phyloP scores from a whole-genome alignment of 2,329 filamentous ascomycete species.

The Coccinonectria pachysandricola region DNA sequence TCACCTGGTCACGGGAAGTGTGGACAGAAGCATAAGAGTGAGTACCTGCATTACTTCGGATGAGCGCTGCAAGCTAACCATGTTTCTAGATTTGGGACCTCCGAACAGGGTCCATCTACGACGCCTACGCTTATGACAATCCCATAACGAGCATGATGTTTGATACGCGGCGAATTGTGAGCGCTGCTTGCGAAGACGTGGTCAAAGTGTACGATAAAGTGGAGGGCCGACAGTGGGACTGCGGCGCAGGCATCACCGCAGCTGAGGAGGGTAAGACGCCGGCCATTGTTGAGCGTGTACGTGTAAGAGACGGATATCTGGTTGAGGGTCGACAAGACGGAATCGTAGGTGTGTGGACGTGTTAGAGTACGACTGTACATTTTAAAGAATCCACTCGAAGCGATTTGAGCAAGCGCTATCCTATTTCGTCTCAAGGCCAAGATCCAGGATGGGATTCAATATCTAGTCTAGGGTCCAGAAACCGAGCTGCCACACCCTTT shows the following conservation, averaged over 20 bases:
- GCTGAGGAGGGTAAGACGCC: slow-evolving; percentile 55
- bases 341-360: slow-evolving; percentile 83
- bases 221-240: slow-evolving; percentile 93
- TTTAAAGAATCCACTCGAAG: slow-evolving; percentile 16
- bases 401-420: too few relatives aligned
- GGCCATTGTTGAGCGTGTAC: slow-evolving; percentile 70
- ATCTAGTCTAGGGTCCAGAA: neutral
- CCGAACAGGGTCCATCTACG: slow-evolving; percentile 86
- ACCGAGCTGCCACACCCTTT: too few relatives aligned
- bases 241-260: slow-evolving; percentile 68
- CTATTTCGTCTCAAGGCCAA: slow-evolving; percentile 3
- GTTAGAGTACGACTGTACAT: slow-evolving; percentile 29
- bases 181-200: slow-evolving; percentile 82
- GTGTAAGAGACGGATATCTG: slow-evolving; percentile 88
- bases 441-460: neutral
- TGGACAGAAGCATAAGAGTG: slow-evolving; percentile 89
- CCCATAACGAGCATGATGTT: slow-evolving; percentile 97
- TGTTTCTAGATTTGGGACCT: slow-evolving; percentile 88
- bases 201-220: slow-evolving; percentile 98
- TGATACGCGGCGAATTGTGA: slow-evolving; percentile 78
- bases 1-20: slow-evolving; percentile 84
- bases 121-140: slow-evolving; percentile 91
- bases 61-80: slow-evolving; percentile 13
- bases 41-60: slow-evolving; percentile 29
- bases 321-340: slow-evolving; percentile 84